These are phyloP conservation scores for Coemansia sp. DNA, from an alignment of 192 early-diverging fungal genomes.

Conservation along the genomic window DNA sequence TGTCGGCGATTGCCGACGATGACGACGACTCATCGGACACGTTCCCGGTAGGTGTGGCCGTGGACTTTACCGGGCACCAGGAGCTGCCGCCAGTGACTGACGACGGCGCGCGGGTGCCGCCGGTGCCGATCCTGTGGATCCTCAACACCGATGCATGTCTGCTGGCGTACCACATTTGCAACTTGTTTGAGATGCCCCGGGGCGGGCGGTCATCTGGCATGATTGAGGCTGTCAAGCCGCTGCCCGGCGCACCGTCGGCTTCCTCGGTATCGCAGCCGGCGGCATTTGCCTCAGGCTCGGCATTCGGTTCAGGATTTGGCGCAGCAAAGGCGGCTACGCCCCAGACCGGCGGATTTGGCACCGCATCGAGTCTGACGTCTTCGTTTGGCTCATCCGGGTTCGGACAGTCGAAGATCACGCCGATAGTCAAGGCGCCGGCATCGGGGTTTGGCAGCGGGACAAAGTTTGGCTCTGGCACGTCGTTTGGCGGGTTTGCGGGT, in stretches of 20 bases:
- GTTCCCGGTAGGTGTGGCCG: constrained; percentile 62
- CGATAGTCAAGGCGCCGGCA: constrained; percentile 21
- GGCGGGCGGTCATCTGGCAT: constrained; percentile 44
- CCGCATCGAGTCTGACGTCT: too few relatives aligned
- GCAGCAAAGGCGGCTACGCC: background rate
- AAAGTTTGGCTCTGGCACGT: constrained; percentile 5
- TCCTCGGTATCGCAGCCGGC: constrained; percentile 10
- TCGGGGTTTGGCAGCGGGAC: constrained; percentile 32
- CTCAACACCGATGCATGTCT: constrained; percentile 64
- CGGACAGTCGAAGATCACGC: constrained; percentile 12
- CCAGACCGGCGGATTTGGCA: background rate
- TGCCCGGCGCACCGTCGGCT: constrained; percentile 7
- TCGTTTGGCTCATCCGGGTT: constrained; percentile 21
- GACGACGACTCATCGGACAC: constrained; percentile 55
- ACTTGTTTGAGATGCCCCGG: constrained; percentile 50
- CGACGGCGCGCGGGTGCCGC: constrained; percentile 49
- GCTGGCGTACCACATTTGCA: constrained; percentile 63
- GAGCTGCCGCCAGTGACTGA: constrained; percentile 53
- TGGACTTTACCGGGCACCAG: constrained; percentile 68
- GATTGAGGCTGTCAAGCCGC: constrained; percentile 16
- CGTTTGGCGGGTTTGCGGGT: constrained; percentile 20
- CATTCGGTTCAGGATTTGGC: constrained; percentile 10
- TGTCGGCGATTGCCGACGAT: constrained; percentile 46
- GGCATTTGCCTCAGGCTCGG: constrained; percentile 12
- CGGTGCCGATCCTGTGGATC: constrained; percentile 69